A percentile compares a stretch with the other conserved stretches of the same genome.
Conservation (phyloP, 2,329 filamentous ascomycete genomes). For the Fusarium sp. region DNA sequence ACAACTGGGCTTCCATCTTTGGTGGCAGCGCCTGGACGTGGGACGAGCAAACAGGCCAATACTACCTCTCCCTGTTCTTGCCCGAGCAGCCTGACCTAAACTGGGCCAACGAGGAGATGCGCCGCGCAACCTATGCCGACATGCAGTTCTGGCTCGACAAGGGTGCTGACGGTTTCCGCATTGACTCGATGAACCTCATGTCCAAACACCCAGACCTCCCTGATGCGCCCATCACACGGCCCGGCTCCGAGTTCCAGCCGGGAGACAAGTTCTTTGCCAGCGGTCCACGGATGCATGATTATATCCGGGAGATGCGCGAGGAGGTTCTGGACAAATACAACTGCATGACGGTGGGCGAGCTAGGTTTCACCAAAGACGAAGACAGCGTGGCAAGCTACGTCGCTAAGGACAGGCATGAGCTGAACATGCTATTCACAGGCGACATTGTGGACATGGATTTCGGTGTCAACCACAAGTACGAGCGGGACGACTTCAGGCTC, state of each 20-base stretch:
- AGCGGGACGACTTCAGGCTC: constrained; percentile 55
- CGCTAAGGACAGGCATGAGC: constrained; percentile 53
- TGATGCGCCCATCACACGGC: constrained; percentile 60
- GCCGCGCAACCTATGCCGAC: constrained; percentile 73
- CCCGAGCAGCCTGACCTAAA: constrained; percentile 81
- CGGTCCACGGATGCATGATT: constrained; percentile 65
- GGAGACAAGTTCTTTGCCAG: constrained; percentile 61
- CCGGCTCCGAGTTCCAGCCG: constrained; percentile 49
- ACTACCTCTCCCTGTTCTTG: constrained; percentile 73
- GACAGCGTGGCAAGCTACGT: constrained; percentile 61
- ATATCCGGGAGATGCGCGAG: constrained; percentile 43
- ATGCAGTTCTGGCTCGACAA: constrained; percentile 81
- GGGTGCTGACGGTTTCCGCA: constrained; percentile 73
- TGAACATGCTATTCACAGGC: constrained; percentile 45
- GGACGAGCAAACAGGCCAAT: constrained; percentile 63
- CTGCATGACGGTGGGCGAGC: constrained; percentile 62
- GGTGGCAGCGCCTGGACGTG: constrained; percentile 64
- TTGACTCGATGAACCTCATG: constrained; percentile 73
- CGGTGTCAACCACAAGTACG: constrained; percentile 52
- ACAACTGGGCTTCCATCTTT: constrained; percentile 67
- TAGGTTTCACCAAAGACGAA: constrained; percentile 50
- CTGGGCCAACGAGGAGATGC: constrained; percentile 76
- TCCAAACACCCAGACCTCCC: constrained; percentile 70
- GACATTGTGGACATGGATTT: constrained; percentile 44
- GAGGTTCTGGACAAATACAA: constrained; percentile 61